Evolutionary conservation across 108 stramenopile genomes (phyloP), one percentile per base, ranked within the genome.

Genomic region (Skeletonema potamos): DNA sequence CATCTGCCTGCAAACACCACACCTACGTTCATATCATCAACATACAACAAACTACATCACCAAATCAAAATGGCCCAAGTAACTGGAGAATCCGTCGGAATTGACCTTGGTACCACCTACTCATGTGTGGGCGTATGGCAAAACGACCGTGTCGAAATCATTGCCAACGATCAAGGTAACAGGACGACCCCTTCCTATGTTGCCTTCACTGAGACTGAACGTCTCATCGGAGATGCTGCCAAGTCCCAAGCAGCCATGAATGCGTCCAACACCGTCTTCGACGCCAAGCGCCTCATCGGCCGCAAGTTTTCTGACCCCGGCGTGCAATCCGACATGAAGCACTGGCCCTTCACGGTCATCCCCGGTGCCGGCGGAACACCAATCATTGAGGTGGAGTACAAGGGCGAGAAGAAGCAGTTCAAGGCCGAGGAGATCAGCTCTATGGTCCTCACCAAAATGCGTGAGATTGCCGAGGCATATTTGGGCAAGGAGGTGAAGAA

Each of bases 91-190:
- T 88, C 87, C 71, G 91, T 94, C 74, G 96, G 96, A 58, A 96
- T 96, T 61, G 96, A 96, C 72, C 81, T 96, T 62, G 95, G 95
- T 24, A 96, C 95, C 67, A 94, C 92, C 64, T 99, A 99, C 91
- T 95, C 93, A n/a, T 99, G 98, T 73, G 98, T 99, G 27, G 97
- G 97, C 41, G 97, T 98, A 29, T 99, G 97, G 97, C 97, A 98
- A 83, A 98, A 98, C 72, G 99, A 98, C 74, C 95, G 97, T 72
- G 99, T 99, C 48, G 98, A 99, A 82, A 98, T 99, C 86, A 98
- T 99, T 81, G 96, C 97, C 84, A 98, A 98, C 82, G 98, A 99
- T 83, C 98, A 98, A 79, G 99, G 99, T 64, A 99, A 99, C 93
- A 95, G 99, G 64, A 99, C 97, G 80, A 98, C 99, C 20, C 99